Evolutionary conservation across 208 protist genomes (phyloP).

Genomic region (Strigomonas oncopelti): DNA sequence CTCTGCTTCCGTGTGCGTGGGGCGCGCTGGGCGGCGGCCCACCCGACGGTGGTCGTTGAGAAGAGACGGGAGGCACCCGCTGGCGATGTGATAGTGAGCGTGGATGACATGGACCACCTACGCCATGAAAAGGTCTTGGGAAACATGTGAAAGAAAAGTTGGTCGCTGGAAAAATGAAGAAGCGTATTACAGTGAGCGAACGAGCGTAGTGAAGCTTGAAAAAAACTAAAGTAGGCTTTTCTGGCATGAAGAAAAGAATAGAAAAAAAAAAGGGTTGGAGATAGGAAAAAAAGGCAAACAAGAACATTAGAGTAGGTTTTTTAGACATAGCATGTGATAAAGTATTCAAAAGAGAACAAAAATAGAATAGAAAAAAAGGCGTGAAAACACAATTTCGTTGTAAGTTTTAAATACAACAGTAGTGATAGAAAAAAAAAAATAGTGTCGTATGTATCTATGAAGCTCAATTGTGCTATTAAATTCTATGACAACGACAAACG

Average conservation of each 20-base stretch:
- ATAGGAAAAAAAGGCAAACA: neutral
- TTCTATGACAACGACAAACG: too few species aligned
- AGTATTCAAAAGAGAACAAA: too few species aligned
- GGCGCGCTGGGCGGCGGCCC: neutral
- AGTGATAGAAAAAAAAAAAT: conserved; percentile 9
- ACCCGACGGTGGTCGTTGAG: neutral
- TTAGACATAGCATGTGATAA: too few species aligned
- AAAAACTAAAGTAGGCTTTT: too few species aligned
- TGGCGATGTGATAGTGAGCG: neutral
- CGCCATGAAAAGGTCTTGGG: neutral
- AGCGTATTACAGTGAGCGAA: neutral
- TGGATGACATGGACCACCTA: neutral
- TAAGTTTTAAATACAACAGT: too few species aligned
- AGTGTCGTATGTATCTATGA: neutral
- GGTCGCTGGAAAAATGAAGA: neutral
- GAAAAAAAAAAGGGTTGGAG: conserved; percentile 8
- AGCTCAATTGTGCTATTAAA: too few species aligned
- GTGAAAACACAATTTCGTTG: too few species aligned
- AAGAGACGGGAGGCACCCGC: neutral
- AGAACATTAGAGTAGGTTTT: too few species aligned
- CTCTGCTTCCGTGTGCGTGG: neutral
- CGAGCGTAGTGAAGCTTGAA: neutral
- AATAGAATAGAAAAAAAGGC: too few species aligned
- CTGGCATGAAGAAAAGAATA: neutral
- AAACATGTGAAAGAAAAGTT: neutral